A percentile compares a stretch with the other conserved stretches of the same genome.
Evolutionary conservation across 768 basidiomycete genomes (phyloP).

Genomic region (Heimioporus sp.): DNA sequence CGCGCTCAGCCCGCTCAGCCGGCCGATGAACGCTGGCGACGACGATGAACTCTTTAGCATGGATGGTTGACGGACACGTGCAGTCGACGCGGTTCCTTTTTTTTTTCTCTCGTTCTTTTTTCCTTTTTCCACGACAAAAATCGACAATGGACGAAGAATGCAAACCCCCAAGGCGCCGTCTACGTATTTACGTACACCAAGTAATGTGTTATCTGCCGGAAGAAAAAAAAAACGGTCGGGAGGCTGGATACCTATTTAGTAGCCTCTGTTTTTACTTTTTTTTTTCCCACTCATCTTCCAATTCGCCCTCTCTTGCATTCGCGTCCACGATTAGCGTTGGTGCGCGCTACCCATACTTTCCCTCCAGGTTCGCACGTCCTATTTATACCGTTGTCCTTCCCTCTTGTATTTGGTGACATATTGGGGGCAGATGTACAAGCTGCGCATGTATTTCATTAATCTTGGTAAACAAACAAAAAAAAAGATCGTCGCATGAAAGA

Average conservation of each 20-base stretch:
- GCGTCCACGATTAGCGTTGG: no score
- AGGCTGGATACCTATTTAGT: constrained; percentile 33
- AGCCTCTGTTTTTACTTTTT: constrained; percentile 11
- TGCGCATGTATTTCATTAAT: constrained; percentile 24
- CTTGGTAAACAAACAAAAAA: constrained; percentile 14
- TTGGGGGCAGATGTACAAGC: constrained; percentile 14
- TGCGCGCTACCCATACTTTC: no score
- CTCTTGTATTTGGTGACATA: constrained; percentile 7
- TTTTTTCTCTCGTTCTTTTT: background rate
- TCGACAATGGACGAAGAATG: constrained; percentile 12
- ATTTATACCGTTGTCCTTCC: constrained; percentile 28
- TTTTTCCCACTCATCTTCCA: no score
- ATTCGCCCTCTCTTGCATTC: background rate
- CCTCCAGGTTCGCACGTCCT: constrained; percentile 17
- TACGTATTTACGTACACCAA: constrained; percentile 25
- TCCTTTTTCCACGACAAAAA: constrained; percentile 1
- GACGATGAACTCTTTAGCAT: constrained; percentile 73
- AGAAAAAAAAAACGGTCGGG: constrained; percentile 26
- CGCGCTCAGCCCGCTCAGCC: constrained; percentile 58
- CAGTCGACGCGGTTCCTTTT: no score
- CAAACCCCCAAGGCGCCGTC: background rate
- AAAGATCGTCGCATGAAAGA: no score
- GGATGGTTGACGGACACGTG: constrained; percentile 42
- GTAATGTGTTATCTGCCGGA: constrained; percentile 23
- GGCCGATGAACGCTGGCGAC: constrained; percentile 46